phyloP scores from a whole-genome alignment of 148 eudicot genomes.

The Talinum fruticosum region DNA sequence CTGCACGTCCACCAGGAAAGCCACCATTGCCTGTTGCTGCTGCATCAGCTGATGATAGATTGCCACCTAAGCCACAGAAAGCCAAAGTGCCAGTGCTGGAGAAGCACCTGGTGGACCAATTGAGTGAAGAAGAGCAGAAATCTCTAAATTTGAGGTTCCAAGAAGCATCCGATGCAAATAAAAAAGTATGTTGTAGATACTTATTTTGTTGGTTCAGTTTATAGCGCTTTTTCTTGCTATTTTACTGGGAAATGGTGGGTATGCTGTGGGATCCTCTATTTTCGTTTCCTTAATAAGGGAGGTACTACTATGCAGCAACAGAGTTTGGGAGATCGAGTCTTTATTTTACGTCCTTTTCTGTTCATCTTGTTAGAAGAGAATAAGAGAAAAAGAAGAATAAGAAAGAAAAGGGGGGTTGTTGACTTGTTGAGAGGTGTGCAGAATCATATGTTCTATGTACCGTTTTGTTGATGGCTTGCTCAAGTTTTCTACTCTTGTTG shows the following conservation, averaged over 20 bases:
- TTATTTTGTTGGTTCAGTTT: background rate
- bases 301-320: background rate
- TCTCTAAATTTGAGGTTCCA: conserved; percentile 74
- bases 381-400: background rate
- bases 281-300: background rate
- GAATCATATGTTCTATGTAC: background rate
- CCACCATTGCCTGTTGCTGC: conserved; percentile 69
- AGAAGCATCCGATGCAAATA: conserved; percentile 89
- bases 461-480: background rate
- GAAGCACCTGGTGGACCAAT: conserved; percentile 84
- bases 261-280: background rate
- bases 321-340: background rate
- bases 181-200: conserved; percentile 37
- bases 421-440: background rate
- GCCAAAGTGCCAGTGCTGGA: conserved; percentile 85
- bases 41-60: conserved; percentile 48
- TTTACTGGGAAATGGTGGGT: background rate
- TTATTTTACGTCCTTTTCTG: background rate
- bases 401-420: background rate
- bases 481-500: background rate
- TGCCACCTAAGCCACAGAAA: conserved; percentile 63
- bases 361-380: background rate
- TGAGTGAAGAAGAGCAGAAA: conserved; percentile 89
- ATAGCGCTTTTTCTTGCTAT: background rate
- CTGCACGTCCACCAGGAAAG: conserved; percentile 47